Base-by-base conservation (phyloP, 176 grass and related monocot genomes). In the Musa beccarii region DNA sequence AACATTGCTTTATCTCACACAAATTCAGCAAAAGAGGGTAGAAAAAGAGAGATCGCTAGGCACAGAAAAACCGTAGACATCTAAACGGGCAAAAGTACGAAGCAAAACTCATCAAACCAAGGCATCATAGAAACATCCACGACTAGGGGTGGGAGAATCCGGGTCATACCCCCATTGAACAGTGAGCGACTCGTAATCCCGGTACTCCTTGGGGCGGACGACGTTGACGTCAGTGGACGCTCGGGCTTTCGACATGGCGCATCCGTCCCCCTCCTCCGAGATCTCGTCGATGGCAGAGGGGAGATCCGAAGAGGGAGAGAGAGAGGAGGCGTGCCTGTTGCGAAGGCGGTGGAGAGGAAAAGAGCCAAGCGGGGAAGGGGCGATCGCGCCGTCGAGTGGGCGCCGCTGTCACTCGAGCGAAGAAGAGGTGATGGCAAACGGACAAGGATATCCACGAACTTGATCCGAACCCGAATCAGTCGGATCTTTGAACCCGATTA, bases 111-210 rank as follows among this genome's bases (percentile, higher is more conserved):
- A 70, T n/a, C 16, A 11, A 24, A 19, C 15, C 16, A 70, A 70
- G 14, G 13, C 2, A 34, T 12, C 7, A 2, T 1, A 34, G 17
- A 17, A n/a, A 70, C 15, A 50, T 51, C 67, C 7, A 17, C 34
- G 2, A 16, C 8, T 19, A 50, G 16, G 29, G 21, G 8, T 8
- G 8, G 63, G 63, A 65, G 12, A 65, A 65, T 22, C 54, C 11
- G 20, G 13, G 16, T 19, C 68, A 20, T 51, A 70, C 68, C 68
- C 68, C 68, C 68, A 70, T 2, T 51, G 16, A 43, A 70, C 43
- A 16, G 68, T 70, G 68, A 70, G 68, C 15, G 68, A 70, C 49
- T 51, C 68, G 68, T 70, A 70, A 70, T 70, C 68, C 68, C 68
- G 51, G 68, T 70, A 70, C 68, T 70, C 68, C 68, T 70, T 70